A percentile compares a stretch with the other conserved stretches of the same genome.
These are phyloP conservation scores for Aspergillus hancockii DNA, from an alignment of 495 filamentous ascomycete genomes.

Conservation along the genomic window DNA sequence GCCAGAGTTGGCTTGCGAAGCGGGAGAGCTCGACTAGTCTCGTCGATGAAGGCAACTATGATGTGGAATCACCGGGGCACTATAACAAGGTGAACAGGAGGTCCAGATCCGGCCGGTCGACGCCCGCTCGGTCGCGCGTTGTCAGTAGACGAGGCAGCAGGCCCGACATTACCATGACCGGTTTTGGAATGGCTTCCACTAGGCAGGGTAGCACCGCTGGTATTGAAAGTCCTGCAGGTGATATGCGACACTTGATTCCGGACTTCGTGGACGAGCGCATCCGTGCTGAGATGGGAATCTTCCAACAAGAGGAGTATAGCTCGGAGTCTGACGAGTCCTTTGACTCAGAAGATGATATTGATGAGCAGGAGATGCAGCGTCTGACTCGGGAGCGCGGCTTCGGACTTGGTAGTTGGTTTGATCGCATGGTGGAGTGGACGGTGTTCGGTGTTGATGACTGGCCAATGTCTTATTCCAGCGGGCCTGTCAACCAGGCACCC, in stretches of 20 bases:
- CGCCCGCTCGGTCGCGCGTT: slow-evolving; percentile 37
- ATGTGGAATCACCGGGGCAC: slow-evolving; percentile 11
- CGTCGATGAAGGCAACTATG: slow-evolving; percentile 47
- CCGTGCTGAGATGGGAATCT: slow-evolving; percentile 43
- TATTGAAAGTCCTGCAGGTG: slow-evolving; percentile 13
- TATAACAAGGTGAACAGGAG: slow-evolving; percentile 13
- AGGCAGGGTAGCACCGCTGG: not conserved
- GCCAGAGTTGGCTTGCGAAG: slow-evolving; percentile 75
- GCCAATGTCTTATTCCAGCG: slow-evolving; percentile 23
- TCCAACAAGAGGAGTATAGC: slow-evolving; percentile 26
- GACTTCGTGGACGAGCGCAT: slow-evolving; percentile 49
- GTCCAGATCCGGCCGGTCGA: slow-evolving; percentile 42
- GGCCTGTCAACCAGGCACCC: not conserved
- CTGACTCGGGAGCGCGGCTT: slow-evolving; percentile 58
- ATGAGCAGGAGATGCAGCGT: slow-evolving; percentile 46
- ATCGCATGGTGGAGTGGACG: slow-evolving; percentile 71
- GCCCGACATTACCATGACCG: slow-evolving; percentile 41
- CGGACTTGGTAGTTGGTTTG: slow-evolving; percentile 75
- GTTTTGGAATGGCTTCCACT: slow-evolving; percentile 15
- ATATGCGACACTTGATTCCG: slow-evolving; percentile 27
- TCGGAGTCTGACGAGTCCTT: slow-evolving; percentile 17
- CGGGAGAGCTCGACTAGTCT: slow-evolving; percentile 72
- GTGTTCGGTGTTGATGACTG: slow-evolving; percentile 73
- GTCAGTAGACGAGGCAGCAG: slow-evolving; percentile 37
- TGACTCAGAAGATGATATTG: slow-evolving; percentile 43